Evolutionary conservation across 1,139 yeast species (phyloP).

Genomic region (Candida tunisiensis): DNA sequence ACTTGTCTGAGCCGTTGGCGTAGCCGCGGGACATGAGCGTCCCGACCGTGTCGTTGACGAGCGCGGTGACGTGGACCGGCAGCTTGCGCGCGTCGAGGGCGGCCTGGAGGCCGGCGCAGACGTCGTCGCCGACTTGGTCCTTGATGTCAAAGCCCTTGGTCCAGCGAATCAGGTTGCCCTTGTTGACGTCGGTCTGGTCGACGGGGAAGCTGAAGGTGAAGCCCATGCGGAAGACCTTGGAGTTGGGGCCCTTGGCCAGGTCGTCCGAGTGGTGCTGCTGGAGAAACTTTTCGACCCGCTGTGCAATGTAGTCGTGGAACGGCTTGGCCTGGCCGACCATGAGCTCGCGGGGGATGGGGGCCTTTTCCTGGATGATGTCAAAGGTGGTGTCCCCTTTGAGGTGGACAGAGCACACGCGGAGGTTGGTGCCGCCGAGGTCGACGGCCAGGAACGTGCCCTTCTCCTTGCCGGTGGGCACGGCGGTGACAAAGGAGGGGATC

Average conservation of each 20-base stretch:
- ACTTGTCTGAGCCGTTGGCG: constrained; percentile 32
- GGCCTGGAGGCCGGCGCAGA: constrained; percentile 52
- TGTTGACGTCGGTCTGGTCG: constrained; percentile 58
- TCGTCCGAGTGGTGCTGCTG: constrained; percentile 33
- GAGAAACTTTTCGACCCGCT: constrained; percentile 45
- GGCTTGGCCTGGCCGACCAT: constrained; percentile 42
- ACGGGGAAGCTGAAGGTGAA: constrained; percentile 91
- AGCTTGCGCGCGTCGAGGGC: constrained; percentile 41
- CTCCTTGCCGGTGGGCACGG: constrained; percentile 69
- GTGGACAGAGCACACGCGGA: constrained; percentile 73
- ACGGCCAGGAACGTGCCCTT: constrained; percentile 65
- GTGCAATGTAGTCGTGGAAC: constrained; percentile 60
- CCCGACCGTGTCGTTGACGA: constrained; percentile 92
- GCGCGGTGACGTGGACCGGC: constrained; percentile 68
- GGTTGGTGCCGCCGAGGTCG: constrained; percentile 79
- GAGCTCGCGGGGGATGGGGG: constrained; percentile 54
- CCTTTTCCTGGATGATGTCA: constrained; percentile 52
- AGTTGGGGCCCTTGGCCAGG: constrained; percentile 4
- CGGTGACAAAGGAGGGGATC: constrained; percentile 78
- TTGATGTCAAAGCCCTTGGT: constrained; percentile 82
- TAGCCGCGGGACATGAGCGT: constrained; percentile 80
- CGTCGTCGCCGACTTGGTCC: constrained; percentile 73
- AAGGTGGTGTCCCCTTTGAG: constrained; percentile 72
- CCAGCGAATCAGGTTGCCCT: constrained; percentile 82
- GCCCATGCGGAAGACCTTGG: constrained; percentile 46